Evolutionary conservation across 129 eudicot species (phyloP).

Genomic region (Tanacetum coccineum): DNA sequence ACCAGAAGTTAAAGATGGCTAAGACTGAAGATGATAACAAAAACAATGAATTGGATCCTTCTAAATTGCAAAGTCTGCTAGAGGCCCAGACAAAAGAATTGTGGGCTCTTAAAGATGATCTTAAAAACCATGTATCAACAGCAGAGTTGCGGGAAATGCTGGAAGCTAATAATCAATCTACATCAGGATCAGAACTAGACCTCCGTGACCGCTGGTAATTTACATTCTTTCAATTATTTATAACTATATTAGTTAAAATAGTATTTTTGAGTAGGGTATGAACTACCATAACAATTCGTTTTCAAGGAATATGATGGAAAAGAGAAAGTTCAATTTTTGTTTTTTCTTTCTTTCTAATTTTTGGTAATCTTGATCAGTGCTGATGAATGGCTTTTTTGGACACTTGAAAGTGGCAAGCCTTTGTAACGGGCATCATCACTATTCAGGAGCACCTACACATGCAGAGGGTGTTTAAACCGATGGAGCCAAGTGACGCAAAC

Average conservation of each 20-base stretch:
- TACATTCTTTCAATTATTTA: conserved; percentile 5
- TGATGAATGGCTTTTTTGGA: conserved; percentile 92
- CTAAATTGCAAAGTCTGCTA: conserved; percentile 47
- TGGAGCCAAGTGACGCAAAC: conserved; percentile 88
- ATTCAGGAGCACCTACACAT: conserved; percentile 77
- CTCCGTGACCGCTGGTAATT: conserved; percentile 86
- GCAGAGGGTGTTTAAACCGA: conserved; percentile 67
- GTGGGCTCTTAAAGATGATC: conserved; percentile 91
- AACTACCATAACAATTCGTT: neutral
- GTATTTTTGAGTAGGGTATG: neutral
- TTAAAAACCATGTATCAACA: conserved; percentile 58
- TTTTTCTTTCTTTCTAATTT: neutral
- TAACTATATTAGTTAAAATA: neutral
- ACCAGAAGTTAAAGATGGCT: conserved; percentile 47
- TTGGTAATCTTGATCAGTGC: conserved; percentile 48
- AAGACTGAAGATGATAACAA: conserved; percentile 42
- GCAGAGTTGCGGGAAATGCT: conserved; percentile 76
- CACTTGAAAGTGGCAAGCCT: conserved; percentile 55
- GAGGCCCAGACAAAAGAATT: conserved; percentile 76
- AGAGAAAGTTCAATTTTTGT: too few relatives aligned
- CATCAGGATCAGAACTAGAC: conserved; percentile 78
- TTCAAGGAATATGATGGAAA: neutral
- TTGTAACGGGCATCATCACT: conserved; percentile 67
- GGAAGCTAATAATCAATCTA: conserved; percentile 66
- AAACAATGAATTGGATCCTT: conserved; percentile 21